Percentiles rank a stretch among this genome's conserved stretches.
phyloP scores from a whole-genome alignment of 2,329 filamentous ascomycete species.

The Fusarium beomiforme region DNA sequence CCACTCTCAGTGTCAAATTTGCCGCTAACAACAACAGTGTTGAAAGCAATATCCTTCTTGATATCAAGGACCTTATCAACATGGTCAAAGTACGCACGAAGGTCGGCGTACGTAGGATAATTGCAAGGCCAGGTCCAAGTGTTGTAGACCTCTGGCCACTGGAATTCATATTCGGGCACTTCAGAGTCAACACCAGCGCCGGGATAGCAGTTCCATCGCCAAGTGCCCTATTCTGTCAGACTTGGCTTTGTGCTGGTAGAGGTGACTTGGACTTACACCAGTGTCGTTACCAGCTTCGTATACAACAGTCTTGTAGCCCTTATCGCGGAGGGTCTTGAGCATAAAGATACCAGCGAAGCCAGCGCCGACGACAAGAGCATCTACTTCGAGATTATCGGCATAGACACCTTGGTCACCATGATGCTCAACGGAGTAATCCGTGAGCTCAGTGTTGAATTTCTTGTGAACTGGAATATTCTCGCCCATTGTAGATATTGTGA shows the following conservation, averaged over 20 bases:
- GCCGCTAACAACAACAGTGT: slow-evolving; percentile 63
- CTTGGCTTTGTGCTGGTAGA: too few species aligned
- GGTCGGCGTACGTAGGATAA: slow-evolving; percentile 62
- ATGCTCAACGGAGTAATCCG: slow-evolving; percentile 49
- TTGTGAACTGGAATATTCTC: slow-evolving; percentile 41
- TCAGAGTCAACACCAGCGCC: slow-evolving; percentile 65
- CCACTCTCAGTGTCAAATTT: slow-evolving; percentile 59
- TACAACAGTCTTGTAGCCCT: slow-evolving; percentile 58
- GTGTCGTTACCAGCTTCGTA: slow-evolving; percentile 62
- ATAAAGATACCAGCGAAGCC: slow-evolving; percentile 61
- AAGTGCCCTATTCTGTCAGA: background rate
- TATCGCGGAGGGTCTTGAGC: slow-evolving; percentile 62
- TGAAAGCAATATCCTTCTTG: slow-evolving; percentile 66
- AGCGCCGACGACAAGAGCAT: slow-evolving; percentile 57
- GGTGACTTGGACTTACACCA: slow-evolving; percentile 47
- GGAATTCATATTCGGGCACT: slow-evolving; percentile 63
- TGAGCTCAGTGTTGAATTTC: slow-evolving; percentile 55
- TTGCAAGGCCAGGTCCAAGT: slow-evolving; percentile 66
- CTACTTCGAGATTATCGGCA: slow-evolving; percentile 55
- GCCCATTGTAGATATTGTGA: slow-evolving; percentile 18
- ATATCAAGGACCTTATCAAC: slow-evolving; percentile 64
- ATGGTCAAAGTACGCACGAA: slow-evolving; percentile 68
- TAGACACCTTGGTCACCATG: slow-evolving; percentile 51
- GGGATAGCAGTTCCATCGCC: slow-evolving; percentile 67
- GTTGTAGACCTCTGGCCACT: slow-evolving; percentile 61